Evolutionary conservation across 75 land plant genomes (phyloP), one percentile per base, ranked within the genome.

Genomic region (Pinus taeda): DNA sequence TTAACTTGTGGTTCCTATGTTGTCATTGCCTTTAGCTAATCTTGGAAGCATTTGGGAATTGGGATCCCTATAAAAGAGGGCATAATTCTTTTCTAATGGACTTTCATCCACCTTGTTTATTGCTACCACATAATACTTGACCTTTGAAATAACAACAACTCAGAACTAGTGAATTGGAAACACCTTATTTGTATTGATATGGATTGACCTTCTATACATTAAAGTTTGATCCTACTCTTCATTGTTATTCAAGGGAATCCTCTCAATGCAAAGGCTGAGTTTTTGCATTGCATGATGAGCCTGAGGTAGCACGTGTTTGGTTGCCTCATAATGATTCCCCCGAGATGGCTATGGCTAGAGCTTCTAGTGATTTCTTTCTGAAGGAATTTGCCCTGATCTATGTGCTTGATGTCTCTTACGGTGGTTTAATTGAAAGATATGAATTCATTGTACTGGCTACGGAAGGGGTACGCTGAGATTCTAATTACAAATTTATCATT

Each of bases 341-440:
- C 21, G 98, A 95, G 15, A 76, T 95, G 18, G 98, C 95, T 8
- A 90, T 95, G 95, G 93, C 95, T 73, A 78, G 98, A 65, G 98
- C 97, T 4, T 92, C 92, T 82, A 95, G 97, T 7, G 97, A 94
- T 42, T 92, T 93, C 76, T 94, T 91, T 62, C 80, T 90, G 20
- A 95, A 95, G 77, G 91, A 95, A 71, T 95, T 78, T 70, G 98
- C 95, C 49, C 74, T 95, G 21, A 95, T 95, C 59, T 82, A 95
- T 77, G 91, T 88, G 55, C 98, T 95, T 2, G 91, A 92, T 37
- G 79, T 95, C 4, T 83, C 86, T 21, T 83, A 93, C 69, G 82
- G 70, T 15, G 83, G 61, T 57, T 74, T 95, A 6, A 87, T 91
- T 57, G 87, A 80, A n/a, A 87, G 77, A 66, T 95, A 95, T 74